Base-by-base conservation (phyloP, 331 rosid genomes). In the Rhamnella rubrinervis region DNA sequence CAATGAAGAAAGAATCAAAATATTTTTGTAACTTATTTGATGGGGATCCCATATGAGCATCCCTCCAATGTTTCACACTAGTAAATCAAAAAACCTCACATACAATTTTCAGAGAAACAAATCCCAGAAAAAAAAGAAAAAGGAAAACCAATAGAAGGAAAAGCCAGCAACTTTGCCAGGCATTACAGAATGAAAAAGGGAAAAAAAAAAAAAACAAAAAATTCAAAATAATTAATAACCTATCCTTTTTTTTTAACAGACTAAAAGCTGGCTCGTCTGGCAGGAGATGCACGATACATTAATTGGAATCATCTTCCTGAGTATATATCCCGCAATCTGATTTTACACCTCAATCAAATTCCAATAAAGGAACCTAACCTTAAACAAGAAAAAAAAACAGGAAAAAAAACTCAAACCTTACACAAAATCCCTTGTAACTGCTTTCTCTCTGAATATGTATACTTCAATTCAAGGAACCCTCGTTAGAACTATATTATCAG, bases 271-370 rank as follows among this genome's bases (percentile, higher is more conserved):
- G 72, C 72, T 70, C 44, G 76, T 87, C 90, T 71, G 72, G 49
- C 84, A 38, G 65, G 71, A 62, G 80, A 81, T 76, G 92, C 85
- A 78, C 73, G 77, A 83, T 76, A 81, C 85, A 70, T 79, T 83
- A 85, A 75, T 72, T 63, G 78, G 82, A 85, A 83, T 83, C 85
- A 66, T 87, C 82, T 82, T 82, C 77, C 79, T 67, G 87, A 82
- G 89, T 81, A 81, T 76, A 71, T 83, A 80, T 85, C 85, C 92
- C 85, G 92, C 90, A 84, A 85, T 85, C 89, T 89, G 92, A 82
- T 85, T 85, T 85, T 92, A 87, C 92, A 89, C 84, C 96, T 92
- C 96, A 85, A 89, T 75, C 89, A 78, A 89, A 85, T 73, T 85
- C 88, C 84, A 81, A 72, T 72, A 74, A 86, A 69, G 75, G 80